These are phyloP conservation scores for Termitomyces heimii DNA, from an alignment of 768 basidiomycete species.

Conservation along the genomic window DNA sequence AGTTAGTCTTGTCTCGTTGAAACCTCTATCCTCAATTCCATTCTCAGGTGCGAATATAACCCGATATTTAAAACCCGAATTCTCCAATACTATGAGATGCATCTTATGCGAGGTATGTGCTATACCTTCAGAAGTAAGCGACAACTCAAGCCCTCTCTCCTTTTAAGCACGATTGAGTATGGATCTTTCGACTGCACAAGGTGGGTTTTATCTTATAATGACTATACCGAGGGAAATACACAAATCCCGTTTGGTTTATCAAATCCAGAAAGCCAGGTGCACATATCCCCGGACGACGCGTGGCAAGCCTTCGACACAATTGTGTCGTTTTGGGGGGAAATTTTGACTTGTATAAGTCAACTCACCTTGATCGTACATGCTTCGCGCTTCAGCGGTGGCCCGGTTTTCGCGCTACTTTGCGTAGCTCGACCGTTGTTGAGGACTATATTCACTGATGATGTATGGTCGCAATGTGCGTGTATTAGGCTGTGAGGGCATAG, in stretches of 20 bases:
- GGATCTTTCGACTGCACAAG: constrained; percentile 20
- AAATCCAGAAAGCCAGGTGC: constrained; percentile 18
- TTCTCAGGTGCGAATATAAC: constrained; percentile 6
- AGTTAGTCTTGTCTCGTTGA: no score
- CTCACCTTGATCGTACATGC: constrained; percentile 24
- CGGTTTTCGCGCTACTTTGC: constrained; percentile 28
- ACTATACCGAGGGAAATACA: background rate
- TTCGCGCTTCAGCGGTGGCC: constrained; percentile 25
- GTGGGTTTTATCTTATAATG: background rate
- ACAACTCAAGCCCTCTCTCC: background rate
- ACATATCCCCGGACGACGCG: constrained; percentile 14
- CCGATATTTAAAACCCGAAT: constrained; percentile 14
- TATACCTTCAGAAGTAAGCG: background rate
- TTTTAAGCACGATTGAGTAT: constrained; percentile 14
- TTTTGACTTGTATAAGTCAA: constrained; percentile 21
- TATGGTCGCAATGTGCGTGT: constrained; percentile 25
- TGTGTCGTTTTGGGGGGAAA: constrained; percentile 14
- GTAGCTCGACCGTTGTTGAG: constrained; percentile 23
- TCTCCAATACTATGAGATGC: constrained; percentile 19
- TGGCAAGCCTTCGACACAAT: constrained; percentile 22
- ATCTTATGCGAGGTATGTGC: constrained; percentile 21
- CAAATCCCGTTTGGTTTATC: background rate
- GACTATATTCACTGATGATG: constrained; percentile 7
- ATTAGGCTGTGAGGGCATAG: background rate
- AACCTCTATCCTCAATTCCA: background rate